phyloP scores from a whole-genome alignment of 164 flowering plant genomes.

The Dillenia turbinata region DNA sequence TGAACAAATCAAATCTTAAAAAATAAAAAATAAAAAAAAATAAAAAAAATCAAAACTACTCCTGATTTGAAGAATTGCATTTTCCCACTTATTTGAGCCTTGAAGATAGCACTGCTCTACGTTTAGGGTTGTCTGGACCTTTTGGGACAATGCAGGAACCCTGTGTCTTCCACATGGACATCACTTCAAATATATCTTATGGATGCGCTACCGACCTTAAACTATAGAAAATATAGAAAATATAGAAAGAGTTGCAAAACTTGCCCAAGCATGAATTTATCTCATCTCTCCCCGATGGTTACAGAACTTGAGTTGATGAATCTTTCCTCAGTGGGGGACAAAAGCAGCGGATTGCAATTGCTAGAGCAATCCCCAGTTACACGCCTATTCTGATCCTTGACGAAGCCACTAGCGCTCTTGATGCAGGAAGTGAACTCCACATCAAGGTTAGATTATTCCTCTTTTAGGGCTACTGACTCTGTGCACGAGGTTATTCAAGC shows the following conservation, averaged over 20 bases:
- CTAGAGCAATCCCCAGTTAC: slow-evolving; percentile 83
- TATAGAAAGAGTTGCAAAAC: slow-evolving; percentile 84
- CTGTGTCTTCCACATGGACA: slow-evolving; percentile 75
- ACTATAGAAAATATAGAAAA: too few relatives aligned
- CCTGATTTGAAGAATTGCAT: too few relatives aligned
- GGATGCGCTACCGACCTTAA: slow-evolving; percentile 64
- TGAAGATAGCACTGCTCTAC: too few relatives aligned
- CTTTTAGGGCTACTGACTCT: not conserved
- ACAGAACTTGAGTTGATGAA: slow-evolving; percentile 80
- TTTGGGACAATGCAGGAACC: slow-evolving; percentile 54
- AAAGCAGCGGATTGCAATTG: slow-evolving; percentile 93
- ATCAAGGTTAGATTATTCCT: slow-evolving; percentile 45
- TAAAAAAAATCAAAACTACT: too few relatives aligned
- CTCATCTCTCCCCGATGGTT: slow-evolving; percentile 73
- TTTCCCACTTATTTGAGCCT: too few relatives aligned
- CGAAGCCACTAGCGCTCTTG: slow-evolving; percentile 96
- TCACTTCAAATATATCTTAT: slow-evolving; percentile 80
- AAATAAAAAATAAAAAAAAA: too few relatives aligned
- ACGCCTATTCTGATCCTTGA: slow-evolving; percentile 85
- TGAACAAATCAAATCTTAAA: too few relatives aligned
- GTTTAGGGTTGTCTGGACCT: slow-evolving; percentile 3
- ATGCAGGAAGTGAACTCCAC: slow-evolving; percentile 93
- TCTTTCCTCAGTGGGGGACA: slow-evolving; percentile 97
- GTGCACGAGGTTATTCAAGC: slow-evolving; percentile 60
- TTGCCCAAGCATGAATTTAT: slow-evolving; percentile 89